phyloP scores from a whole-genome alignment of 2,329 filamentous ascomycete species.

The Rugonectria rugulosa region DNA sequence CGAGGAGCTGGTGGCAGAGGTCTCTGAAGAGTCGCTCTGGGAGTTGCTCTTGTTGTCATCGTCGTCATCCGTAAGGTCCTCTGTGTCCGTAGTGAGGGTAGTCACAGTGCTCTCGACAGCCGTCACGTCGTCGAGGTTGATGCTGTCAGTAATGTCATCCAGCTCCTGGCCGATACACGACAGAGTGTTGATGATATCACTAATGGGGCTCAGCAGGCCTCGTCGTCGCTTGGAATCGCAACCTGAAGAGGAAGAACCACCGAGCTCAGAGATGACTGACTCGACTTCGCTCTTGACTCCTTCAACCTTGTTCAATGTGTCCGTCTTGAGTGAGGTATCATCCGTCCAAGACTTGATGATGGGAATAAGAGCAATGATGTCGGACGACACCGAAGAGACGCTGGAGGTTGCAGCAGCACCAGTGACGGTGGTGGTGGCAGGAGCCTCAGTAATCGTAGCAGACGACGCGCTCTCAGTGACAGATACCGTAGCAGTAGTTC shows the following conservation, averaged over 20 bases:
- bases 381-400: constrained; percentile 25
- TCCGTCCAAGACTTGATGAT: constrained; percentile 28
- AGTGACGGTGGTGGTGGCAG: constrained; percentile 18
- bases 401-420: constrained; percentile 23
- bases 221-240: constrained; percentile 22
- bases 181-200: constrained; percentile 25
- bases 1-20: constrained; percentile 21
- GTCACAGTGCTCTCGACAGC: constrained; percentile 17
- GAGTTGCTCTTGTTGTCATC: constrained; percentile 20
- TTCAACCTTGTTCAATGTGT: constrained; percentile 26
- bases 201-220: constrained; percentile 22
- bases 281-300: constrained; percentile 17
- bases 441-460: constrained; percentile 21
- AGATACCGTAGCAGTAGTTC: background rate
- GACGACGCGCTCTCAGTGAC: constrained; percentile 4
- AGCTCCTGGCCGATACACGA: constrained; percentile 26
- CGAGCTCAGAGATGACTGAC: constrained; percentile 17
- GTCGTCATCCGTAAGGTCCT: constrained; percentile 25
- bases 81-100: constrained; percentile 6
- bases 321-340: constrained; percentile 23
- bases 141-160: constrained; percentile 9
- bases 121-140: constrained; percentile 20
- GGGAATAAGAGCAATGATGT: constrained; percentile 23
- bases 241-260: constrained; percentile 19
- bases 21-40: constrained; percentile 3